These are phyloP conservation scores for Diplocarpon rosae DNA, from an alignment of 2,329 filamentous ascomycete species.

Conservation along the genomic window DNA sequence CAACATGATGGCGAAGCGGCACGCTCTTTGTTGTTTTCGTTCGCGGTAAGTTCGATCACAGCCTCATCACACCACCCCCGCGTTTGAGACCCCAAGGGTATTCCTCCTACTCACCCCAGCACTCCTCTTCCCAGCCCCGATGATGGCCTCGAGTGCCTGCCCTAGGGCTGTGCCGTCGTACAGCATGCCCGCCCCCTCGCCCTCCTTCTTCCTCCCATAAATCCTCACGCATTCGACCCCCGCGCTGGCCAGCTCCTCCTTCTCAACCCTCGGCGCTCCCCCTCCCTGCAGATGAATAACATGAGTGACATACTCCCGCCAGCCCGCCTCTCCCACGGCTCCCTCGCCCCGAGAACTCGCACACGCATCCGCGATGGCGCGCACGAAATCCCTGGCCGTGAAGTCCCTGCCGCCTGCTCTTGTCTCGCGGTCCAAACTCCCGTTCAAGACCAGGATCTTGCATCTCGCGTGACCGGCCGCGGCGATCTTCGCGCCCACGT, in stretches of 20 bases:
- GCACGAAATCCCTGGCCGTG: constrained; percentile 70
- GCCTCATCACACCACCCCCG: not conserved
- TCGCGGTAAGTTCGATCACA: too few relatives aligned
- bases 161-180: constrained; percentile 69
- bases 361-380: constrained; percentile 65
- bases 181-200: constrained; percentile 40
- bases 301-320: constrained; percentile 67
- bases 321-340: constrained; percentile 33
- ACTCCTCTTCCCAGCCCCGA: constrained; percentile 43
- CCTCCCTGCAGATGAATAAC: constrained; percentile 67
- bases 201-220: constrained; percentile 55
- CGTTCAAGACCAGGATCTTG: constrained; percentile 67
- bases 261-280: constrained; percentile 60
- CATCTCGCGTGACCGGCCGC: constrained; percentile 32
- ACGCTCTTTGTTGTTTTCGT: too few relatives aligned
- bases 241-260: constrained; percentile 45
- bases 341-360: constrained; percentile 6
- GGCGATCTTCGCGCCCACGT: constrained; percentile 56
- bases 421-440: constrained; percentile 75
- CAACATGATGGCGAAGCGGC: too few relatives aligned
- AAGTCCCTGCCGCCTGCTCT: constrained; percentile 54
- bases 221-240: constrained; percentile 71
- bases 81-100: constrained; percentile 33
- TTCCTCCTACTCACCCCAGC: constrained; percentile 44
- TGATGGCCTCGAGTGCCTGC: constrained; percentile 65